Percentiles rank a stretch among this genome's conserved stretches.
Evolutionary conservation across 176 grass and related monocot genomes (phyloP).

Genomic region (Cenchrus fungigraminus): DNA sequence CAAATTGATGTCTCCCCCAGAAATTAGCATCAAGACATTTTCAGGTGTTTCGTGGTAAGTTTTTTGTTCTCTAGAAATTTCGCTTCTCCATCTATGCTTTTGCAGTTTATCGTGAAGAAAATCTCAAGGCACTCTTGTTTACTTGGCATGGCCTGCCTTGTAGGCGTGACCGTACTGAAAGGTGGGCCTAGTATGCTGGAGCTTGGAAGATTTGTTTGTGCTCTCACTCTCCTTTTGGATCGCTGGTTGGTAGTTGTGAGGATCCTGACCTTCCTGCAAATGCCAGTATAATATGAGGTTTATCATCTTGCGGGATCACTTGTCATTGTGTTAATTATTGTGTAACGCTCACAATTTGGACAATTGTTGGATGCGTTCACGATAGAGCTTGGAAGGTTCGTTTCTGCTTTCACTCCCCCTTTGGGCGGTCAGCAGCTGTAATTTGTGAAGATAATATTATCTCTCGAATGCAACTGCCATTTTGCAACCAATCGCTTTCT

Average conservation of each 20-base stretch:
- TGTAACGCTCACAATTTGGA: too few relatives aligned
- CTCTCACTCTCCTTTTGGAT: neutral
- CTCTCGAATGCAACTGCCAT: neutral
- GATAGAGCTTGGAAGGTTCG: too few relatives aligned
- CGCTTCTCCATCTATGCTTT: neutral
- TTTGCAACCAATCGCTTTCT: neutral
- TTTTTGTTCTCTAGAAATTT: neutral
- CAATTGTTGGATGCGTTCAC: too few relatives aligned
- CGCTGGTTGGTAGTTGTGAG: too few relatives aligned
- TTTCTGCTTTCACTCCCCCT: neutral
- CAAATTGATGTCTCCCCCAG: neutral
- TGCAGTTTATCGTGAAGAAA: neutral
- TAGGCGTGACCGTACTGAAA: neutral
- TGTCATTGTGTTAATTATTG: too few relatives aligned
- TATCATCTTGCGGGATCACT: too few relatives aligned
- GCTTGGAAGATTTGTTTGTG: neutral
- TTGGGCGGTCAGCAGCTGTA: neutral
- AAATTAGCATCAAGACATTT: conserved; percentile 5
- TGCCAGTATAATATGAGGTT: too few relatives aligned
- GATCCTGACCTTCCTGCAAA: too few relatives aligned
- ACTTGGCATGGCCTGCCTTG: neutral
- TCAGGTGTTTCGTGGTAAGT: neutral
- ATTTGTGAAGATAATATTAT: neutral
- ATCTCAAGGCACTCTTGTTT: neutral
- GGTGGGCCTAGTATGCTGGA: neutral